phyloP scores from a whole-genome alignment of 306 rosid genomes.

The Albizia julibrissin region DNA sequence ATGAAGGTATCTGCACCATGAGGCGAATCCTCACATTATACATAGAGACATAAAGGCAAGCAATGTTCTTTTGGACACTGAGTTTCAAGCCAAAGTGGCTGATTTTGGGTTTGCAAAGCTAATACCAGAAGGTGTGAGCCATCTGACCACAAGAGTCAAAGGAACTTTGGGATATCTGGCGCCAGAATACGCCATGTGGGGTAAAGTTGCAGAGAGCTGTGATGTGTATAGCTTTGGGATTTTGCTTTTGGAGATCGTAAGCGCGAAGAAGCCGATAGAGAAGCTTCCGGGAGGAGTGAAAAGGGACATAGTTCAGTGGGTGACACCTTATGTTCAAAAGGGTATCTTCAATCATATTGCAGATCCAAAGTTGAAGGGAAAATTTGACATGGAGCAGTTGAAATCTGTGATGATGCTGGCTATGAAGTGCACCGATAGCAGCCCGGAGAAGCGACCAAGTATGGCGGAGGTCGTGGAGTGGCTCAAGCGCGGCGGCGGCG shows the following conservation, averaged over 20 bases:
- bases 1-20: conserved; percentile 72
- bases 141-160: conserved; percentile 75
- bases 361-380: conserved; percentile 63
- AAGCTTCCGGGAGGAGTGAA: conserved; percentile 75
- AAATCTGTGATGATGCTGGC: conserved; percentile 50
- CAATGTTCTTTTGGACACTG: conserved; percentile 63
- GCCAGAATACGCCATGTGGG: conserved; percentile 93
- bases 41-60: conserved; percentile 85
- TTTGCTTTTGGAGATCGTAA: conserved; percentile 61
- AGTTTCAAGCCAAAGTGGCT: conserved; percentile 75
- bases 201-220: conserved; percentile 75
- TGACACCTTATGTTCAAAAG: conserved; percentile 55
- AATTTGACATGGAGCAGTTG: conserved; percentile 46
- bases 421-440: conserved; percentile 53
- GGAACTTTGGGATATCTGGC: conserved; percentile 85
- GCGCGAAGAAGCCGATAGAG: conserved; percentile 71
- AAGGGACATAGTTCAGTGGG: conserved; percentile 86
- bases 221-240: conserved; percentile 92
- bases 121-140: conserved; percentile 68
- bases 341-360: conserved; percentile 55
- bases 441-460: conserved; percentile 55
- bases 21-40: conserved; percentile 69
- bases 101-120: conserved; percentile 89
- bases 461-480: conserved; percentile 63
- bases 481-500: conserved; percentile 41